These are phyloP conservation scores for Coemansia sp. DNA, from an alignment of 371 early-diverging fungal genomes.

Conservation along the genomic window DNA sequence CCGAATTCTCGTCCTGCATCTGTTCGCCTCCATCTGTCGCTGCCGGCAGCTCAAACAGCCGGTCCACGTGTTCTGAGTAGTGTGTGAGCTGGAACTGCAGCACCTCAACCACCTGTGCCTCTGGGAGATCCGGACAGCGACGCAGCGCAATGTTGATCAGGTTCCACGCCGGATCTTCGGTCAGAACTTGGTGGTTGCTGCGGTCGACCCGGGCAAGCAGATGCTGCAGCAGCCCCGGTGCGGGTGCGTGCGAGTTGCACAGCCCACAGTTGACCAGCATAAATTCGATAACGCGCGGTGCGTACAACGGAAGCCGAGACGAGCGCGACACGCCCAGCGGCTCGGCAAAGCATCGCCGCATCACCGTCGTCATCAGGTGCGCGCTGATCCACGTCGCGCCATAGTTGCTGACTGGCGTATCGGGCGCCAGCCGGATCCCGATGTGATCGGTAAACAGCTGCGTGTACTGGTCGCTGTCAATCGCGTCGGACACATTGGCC, in stretches of 20 bases:
- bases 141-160: slow-evolving; percentile 33
- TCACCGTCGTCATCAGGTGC: slow-evolving; percentile 49
- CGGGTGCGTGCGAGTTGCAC: slow-evolving; percentile 46
- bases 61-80: slow-evolving; percentile 19
- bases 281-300: slow-evolving; percentile 48
- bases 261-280: slow-evolving; percentile 48
- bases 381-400: slow-evolving; percentile 45
- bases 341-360: slow-evolving; percentile 52
- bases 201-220: slow-evolving; percentile 45
- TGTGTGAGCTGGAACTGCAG: slow-evolving; percentile 41
- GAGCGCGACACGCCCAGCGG: slow-evolving; percentile 48
- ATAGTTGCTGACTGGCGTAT: slow-evolving; percentile 2
- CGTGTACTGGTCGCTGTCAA: slow-evolving; percentile 47
- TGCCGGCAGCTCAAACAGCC: slow-evolving; percentile 20
- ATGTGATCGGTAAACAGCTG: slow-evolving; percentile 47
- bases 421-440: slow-evolving; percentile 13
- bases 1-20: neutral
- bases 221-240: slow-evolving; percentile 45
- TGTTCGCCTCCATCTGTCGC: neutral
- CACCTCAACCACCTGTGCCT: slow-evolving; percentile 34
- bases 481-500: slow-evolving; percentile 40
- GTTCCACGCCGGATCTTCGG: slow-evolving; percentile 38
- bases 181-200: slow-evolving; percentile 11
- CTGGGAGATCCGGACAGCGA: slow-evolving; percentile 48
- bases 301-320: slow-evolving; percentile 46